Evolutionary conservation across 495 filamentous ascomycete genomes (phyloP).

Genomic region (Neohortaea acidophila): DNA sequence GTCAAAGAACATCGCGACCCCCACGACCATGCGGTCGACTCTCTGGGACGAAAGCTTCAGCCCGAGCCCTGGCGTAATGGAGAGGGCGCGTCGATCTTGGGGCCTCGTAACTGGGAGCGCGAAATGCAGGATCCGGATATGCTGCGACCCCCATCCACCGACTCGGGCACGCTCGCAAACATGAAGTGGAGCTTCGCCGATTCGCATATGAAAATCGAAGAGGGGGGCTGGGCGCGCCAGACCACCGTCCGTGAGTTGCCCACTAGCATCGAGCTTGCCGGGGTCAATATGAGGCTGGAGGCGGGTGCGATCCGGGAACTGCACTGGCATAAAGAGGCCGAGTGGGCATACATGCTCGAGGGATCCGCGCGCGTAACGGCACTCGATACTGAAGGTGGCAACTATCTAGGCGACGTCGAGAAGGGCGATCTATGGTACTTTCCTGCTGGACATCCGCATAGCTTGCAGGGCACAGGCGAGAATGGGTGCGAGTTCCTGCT

Average conservation of each 20-base stretch:
- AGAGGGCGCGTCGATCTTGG: constrained; percentile 43
- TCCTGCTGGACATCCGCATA: constrained; percentile 55
- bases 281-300: constrained; percentile 54
- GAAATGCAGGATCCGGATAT: constrained; percentile 49
- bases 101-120: constrained; percentile 48
- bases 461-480: constrained; percentile 46
- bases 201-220: constrained; percentile 52
- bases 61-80: too few relatives aligned
- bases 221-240: constrained; percentile 54
- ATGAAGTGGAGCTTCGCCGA: constrained; percentile 51
- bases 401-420: constrained; percentile 51
- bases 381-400: constrained; percentile 51
- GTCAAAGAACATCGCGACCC: too few relatives aligned
- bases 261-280: constrained; percentile 44
- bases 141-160: constrained; percentile 48
- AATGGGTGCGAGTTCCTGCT: constrained; percentile 59
- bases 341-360: constrained; percentile 53
- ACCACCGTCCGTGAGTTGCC: constrained; percentile 47
- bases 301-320: constrained; percentile 52
- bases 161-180: constrained; percentile 45
- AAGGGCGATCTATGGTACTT: constrained; percentile 64
- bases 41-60: too few relatives aligned
- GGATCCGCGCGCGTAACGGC: constrained; percentile 34
- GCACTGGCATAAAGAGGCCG: constrained; percentile 54
- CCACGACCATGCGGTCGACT: too few relatives aligned